Percentiles rank a stretch among this genome's conserved stretches.
Evolutionary conservation across 148 eudicot genomes (phyloP).

Genomic region (Suaeda aralocaspica): DNA sequence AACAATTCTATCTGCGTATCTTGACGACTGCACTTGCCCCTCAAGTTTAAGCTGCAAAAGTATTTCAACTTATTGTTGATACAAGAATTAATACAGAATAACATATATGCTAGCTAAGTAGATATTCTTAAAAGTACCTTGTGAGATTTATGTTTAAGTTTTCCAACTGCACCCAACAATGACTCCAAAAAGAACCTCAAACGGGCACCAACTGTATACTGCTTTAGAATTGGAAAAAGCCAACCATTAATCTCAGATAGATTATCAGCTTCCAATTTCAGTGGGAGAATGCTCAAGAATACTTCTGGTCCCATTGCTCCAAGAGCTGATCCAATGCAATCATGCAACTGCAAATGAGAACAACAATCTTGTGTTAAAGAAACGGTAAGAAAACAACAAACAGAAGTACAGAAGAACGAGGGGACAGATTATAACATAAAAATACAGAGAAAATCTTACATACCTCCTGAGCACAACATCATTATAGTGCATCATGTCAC

Average conservation of each 20-base stretch:
- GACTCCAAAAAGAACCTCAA: conserved; percentile 65
- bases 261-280: conserved; percentile 61
- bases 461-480: too few relatives aligned
- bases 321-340: conserved; percentile 83
- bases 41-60: conserved; percentile 68
- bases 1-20: conserved; percentile 64
- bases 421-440: too few relatives aligned
- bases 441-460: too few relatives aligned
- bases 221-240: conserved; percentile 86
- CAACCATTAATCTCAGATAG: conserved; percentile 72
- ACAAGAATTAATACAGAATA: background rate
- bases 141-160: conserved; percentile 55
- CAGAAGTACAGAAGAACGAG: background rate
- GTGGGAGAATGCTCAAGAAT: conserved; percentile 68
- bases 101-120: conserved; percentile 5
- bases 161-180: conserved; percentile 45
- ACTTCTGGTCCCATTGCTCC: conserved; percentile 92
- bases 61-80: conserved; percentile 17
- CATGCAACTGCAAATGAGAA: conserved; percentile 65
- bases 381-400: background rate
- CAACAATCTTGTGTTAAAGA: conserved; percentile 11
- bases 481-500: too few relatives aligned
- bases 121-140: conserved; percentile 41
- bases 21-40: conserved; percentile 60
- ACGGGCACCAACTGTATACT: conserved; percentile 69